Conservation (phyloP, 306 rosid species). For the Malus fusca region DNA sequence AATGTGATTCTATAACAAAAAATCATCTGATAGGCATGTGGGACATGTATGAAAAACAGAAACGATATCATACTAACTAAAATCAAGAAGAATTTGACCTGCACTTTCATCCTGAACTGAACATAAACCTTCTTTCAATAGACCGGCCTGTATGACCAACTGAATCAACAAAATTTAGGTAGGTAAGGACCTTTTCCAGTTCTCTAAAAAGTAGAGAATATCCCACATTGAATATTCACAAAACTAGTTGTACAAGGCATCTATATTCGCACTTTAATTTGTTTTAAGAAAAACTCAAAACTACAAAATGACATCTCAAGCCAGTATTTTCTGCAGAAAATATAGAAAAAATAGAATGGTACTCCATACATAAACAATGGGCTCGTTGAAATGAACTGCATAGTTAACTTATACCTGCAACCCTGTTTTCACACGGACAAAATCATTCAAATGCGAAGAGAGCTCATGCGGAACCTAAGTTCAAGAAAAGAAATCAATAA, state of each 20-base stretch:
- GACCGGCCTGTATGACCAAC: slow-evolving; percentile 62
- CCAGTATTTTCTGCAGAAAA: background rate
- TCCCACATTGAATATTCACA: background rate
- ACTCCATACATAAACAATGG: background rate
- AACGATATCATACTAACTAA: background rate
- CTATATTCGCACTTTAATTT: background rate
- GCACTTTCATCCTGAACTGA: slow-evolving; percentile 93
- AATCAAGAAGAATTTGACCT: slow-evolving; percentile 35
- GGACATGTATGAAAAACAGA: background rate
- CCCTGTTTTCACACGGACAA: slow-evolving; percentile 73
- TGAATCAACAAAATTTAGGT: slow-evolving; percentile 30
- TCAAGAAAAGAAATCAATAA: background rate
- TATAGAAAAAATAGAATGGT: background rate
- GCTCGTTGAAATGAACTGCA: background rate
- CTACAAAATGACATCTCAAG: background rate
- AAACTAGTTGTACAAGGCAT: background rate
- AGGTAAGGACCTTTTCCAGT: slow-evolving; percentile 15
- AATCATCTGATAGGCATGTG: no score
- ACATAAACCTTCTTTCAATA: slow-evolving; percentile 67
- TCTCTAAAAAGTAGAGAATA: background rate
- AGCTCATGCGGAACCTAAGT: slow-evolving; percentile 61
- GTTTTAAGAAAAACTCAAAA: background rate
- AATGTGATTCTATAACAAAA: no score
- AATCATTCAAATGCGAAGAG: slow-evolving; percentile 62
- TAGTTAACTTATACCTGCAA: slow-evolving; percentile 52